Evolutionary conservation across 2,329 filamentous ascomycete species (phyloP).

Genomic region (Pyrenochaeta sp.): DNA sequence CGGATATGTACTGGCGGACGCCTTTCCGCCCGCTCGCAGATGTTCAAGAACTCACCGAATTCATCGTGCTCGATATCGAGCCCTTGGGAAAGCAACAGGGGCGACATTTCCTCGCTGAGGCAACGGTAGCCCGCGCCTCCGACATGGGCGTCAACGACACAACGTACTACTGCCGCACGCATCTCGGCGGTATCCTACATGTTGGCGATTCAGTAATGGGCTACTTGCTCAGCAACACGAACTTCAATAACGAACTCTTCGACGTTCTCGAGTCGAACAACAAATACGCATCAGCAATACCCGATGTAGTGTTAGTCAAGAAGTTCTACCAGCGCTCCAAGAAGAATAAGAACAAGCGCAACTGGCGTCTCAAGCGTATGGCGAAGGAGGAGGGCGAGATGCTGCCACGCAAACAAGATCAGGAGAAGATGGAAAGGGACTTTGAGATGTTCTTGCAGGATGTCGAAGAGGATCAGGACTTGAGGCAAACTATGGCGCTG

Average conservation of each 20-base stretch:
- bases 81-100: conserved; percentile 77
- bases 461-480: conserved; percentile 92
- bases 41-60: conserved; percentile 85
- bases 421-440: conserved; percentile 87
- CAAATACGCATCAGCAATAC: conserved; percentile 79
- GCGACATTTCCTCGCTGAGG: conserved; percentile 84
- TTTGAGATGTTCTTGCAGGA: conserved; percentile 98
- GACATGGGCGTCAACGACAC: conserved; percentile 87
- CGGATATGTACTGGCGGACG: conserved; percentile 86
- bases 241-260: conserved; percentile 89
- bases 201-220: conserved; percentile 93
- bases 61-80: conserved; percentile 95
- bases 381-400: conserved; percentile 87
- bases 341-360: conserved; percentile 69
- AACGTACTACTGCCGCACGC: conserved; percentile 89
- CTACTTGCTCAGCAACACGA: conserved; percentile 88
- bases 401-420: conserved; percentile 84
- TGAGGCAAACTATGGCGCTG: conserved; percentile 82
- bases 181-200: conserved; percentile 85
- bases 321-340: conserved; percentile 92
- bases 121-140: conserved; percentile 83
- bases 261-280: conserved; percentile 81
- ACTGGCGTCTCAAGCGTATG: conserved; percentile 97
- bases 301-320: conserved; percentile 95
- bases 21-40: conserved; percentile 88